These are phyloP conservation scores for Bruguiera gymnorhiza DNA, from an alignment of 345 rosid species.

Conservation along the genomic window DNA sequence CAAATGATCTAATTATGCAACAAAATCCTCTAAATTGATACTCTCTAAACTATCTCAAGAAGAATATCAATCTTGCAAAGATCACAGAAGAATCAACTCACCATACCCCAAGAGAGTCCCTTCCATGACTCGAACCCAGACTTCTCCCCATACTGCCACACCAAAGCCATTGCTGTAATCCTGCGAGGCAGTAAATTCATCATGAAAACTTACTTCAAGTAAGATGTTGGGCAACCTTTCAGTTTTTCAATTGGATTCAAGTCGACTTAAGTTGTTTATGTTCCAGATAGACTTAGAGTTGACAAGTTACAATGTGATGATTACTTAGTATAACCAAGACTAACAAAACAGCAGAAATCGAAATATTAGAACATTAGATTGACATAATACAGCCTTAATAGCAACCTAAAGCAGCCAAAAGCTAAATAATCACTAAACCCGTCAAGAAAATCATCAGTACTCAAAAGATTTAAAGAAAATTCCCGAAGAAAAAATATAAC, in stretches of 20 bases:
- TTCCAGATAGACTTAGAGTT: background rate
- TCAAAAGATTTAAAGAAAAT: no score
- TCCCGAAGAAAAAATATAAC: background rate
- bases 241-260: no score
- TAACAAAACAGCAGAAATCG: background rate
- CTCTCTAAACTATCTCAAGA: background rate
- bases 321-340: background rate
- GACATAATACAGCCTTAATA: no score
- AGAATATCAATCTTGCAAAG: background rate
- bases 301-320: background rate
- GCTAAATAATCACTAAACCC: background rate
- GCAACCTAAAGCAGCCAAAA: background rate
- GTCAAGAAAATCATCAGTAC: background rate
- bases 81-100: conserved; percentile 32
- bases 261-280: background rate
- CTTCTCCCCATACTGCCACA: conserved; percentile 92
- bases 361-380: no score
- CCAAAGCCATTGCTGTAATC: conserved; percentile 90
- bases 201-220: no score
- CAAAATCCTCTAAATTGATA: no score
- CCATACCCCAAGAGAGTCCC: conserved; percentile 98
- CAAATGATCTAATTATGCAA: no score
- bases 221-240: no score
- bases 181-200: conserved; percentile 32
- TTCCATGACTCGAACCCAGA: conserved; percentile 88